Percentiles rank a stretch among this genome's conserved stretches.
These are phyloP conservation scores for Luffa aegyptiaca DNA, from an alignment of 306 rosid genomes.

Conservation along the genomic window DNA sequence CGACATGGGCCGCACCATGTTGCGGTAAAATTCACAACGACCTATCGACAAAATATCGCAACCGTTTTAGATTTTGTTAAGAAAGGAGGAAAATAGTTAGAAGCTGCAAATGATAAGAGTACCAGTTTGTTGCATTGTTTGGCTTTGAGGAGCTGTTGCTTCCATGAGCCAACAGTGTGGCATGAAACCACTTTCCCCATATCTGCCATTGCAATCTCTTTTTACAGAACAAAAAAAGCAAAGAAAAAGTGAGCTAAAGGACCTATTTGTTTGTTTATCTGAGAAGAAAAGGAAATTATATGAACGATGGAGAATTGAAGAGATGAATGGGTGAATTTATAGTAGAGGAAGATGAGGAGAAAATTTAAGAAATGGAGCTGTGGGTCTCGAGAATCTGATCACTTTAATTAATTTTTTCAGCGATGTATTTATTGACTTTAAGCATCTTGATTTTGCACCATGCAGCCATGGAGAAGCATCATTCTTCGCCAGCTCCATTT, in stretches of 20 bases:
- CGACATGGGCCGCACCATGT: conserved; percentile 92
- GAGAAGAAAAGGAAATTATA: neutral
- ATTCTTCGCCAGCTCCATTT: no score
- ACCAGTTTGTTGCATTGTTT: conserved; percentile 50
- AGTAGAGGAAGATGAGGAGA: no score
- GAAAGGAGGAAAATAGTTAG: neutral
- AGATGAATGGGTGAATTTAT: no score
- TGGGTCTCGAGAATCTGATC: no score
- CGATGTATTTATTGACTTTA: no score
- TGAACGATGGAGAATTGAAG: no score
- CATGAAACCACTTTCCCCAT: conserved; percentile 40
- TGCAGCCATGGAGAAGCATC: no score
- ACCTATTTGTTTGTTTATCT: neutral
- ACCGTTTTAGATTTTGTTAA: no score
- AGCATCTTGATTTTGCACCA: no score
- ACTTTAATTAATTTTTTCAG: no score
- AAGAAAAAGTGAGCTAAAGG: neutral
- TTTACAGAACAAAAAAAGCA: neutral
- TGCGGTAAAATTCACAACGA: conserved; percentile 93
- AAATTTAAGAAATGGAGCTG: no score
- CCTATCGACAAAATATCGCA: neutral
- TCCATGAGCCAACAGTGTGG: conserved; percentile 39
- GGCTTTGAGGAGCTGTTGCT: conserved; percentile 32
- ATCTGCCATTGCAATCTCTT: conserved; percentile 19
- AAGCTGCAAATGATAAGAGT: neutral